phyloP scores from a whole-genome alignment of 2,329 filamentous ascomycete species.

The Pestalotiopsis sp. region DNA sequence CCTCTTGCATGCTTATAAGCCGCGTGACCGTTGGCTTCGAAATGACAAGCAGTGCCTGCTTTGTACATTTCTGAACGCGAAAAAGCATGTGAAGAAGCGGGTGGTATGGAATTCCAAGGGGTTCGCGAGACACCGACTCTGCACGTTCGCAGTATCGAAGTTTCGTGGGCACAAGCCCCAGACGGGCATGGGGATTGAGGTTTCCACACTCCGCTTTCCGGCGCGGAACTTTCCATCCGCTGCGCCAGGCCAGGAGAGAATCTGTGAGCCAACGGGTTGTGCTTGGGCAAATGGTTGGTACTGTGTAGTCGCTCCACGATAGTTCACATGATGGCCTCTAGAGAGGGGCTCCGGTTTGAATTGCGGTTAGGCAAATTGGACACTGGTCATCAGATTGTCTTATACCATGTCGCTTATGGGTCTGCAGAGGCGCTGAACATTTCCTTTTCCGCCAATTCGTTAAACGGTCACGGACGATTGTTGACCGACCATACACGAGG shows the following conservation, averaged over 20 bases:
- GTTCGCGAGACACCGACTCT: no score
- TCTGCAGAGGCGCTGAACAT: background rate
- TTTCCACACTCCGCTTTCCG: background rate
- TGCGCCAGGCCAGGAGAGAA: background rate
- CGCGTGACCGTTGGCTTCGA: background rate
- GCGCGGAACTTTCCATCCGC: background rate
- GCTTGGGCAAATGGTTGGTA: background rate
- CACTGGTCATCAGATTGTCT: background rate
- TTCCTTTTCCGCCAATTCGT: background rate
- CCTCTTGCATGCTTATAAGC: background rate
- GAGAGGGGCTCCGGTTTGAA: background rate
- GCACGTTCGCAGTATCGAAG: no score
- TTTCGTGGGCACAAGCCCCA: no score
- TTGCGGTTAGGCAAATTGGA: background rate
- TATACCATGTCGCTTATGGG: background rate
- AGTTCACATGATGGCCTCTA: background rate
- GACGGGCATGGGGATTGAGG: background rate
- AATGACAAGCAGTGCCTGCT: background rate
- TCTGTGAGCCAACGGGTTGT: background rate
- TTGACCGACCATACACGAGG: background rate
- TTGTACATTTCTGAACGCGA: background rate
- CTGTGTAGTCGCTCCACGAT: slow-evolving; percentile 4
- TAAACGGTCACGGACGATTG: background rate
- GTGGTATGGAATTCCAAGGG: no score
- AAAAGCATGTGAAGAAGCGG: background rate